Evolutionary conservation across 1,284 basidiomycete genomes (phyloP).

Genomic region (Xanthoconium separans): DNA sequence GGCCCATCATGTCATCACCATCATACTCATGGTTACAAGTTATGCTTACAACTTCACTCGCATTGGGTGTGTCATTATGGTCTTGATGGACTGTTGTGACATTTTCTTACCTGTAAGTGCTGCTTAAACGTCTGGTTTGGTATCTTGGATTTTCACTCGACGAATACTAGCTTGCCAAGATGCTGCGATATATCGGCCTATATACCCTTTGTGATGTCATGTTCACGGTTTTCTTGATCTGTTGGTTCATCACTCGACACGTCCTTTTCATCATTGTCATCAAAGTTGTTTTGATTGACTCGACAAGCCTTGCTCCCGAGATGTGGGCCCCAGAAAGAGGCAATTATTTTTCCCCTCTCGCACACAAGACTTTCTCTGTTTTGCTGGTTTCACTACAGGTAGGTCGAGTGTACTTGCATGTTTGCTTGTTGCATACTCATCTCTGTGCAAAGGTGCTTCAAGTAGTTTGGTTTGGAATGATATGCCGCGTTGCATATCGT

Average conservation of each 20-base stretch:
- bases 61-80: constrained; percentile 84
- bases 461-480: constrained; percentile 84
- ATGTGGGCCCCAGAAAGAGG: constrained; percentile 63
- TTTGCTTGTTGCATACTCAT: constrained; percentile 11
- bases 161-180: constrained; percentile 76
- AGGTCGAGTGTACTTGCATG: constrained; percentile 13
- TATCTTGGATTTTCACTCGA: constrained; percentile 5
- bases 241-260: constrained; percentile 90
- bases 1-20: constrained; percentile 90
- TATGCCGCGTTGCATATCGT: constrained; percentile 76
- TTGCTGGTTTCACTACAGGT: constrained; percentile 70
- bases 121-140: not conserved
- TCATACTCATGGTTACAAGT: constrained; percentile 73
- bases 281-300: constrained; percentile 55
- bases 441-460: constrained; percentile 57
- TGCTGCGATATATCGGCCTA: constrained; percentile 82
- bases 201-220: constrained; percentile 70
- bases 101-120: constrained; percentile 85
- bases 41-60: constrained; percentile 87
- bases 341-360: constrained; percentile 50
- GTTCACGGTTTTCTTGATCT: constrained; percentile 82
- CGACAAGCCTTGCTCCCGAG: constrained; percentile 45
- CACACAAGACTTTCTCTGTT: constrained; percentile 50
- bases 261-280: constrained; percentile 75
- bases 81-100: constrained; percentile 93